These are phyloP conservation scores for Myriosclerotinia curreyana DNA, from an alignment of 2,329 filamentous ascomycete genomes.

Conservation along the genomic window DNA sequence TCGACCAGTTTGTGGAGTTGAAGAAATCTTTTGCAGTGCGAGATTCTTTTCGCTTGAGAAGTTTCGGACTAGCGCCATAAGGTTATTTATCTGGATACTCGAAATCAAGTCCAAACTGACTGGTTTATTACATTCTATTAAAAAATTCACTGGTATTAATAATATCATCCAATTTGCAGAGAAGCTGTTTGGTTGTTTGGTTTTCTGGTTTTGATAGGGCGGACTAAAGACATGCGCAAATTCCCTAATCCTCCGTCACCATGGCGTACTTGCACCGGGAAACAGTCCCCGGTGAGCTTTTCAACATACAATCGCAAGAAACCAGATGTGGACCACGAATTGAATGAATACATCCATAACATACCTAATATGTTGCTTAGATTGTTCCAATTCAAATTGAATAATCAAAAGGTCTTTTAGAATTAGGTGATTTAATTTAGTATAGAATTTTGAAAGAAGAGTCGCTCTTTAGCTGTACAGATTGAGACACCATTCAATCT, in stretches of 20 bases:
- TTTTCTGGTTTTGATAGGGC: no score
- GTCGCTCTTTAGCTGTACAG: no score
- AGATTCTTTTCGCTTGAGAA: conserved; percentile 19
- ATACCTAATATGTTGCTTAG: no score
- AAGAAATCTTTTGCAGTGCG: conserved; percentile 16
- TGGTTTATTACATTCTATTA: neutral
- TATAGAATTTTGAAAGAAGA: no score
- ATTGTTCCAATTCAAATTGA: no score
- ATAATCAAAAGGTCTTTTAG: no score
- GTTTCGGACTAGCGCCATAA: conserved; percentile 16
- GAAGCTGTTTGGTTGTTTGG: neutral
- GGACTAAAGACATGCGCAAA: neutral
- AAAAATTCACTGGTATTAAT: neutral
- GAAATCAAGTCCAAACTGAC: neutral
- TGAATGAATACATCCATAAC: no score
- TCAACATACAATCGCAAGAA: neutral
- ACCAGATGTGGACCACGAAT: neutral
- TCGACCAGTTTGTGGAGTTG: neutral
- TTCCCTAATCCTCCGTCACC: neutral
- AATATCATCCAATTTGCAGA: neutral
- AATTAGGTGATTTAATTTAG: no score
- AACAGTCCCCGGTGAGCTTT: neutral
- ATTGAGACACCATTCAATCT: neutral
- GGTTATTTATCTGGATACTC: conserved; percentile 1
- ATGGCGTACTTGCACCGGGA: neutral